phyloP scores from a whole-genome alignment of 495 filamentous ascomycete genomes.

The Penicillium fimorum region DNA sequence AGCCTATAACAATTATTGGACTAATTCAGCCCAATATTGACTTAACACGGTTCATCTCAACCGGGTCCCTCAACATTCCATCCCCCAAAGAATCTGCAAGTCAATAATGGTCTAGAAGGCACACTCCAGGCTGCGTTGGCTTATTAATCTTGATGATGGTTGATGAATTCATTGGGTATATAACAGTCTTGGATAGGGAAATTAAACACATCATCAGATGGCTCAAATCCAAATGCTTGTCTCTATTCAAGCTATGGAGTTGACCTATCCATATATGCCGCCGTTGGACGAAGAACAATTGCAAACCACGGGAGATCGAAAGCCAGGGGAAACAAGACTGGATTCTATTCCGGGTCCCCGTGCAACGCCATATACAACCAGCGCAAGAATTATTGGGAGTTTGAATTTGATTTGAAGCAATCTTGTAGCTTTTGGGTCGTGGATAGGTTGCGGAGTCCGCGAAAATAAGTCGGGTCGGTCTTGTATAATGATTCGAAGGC shows the following conservation, averaged over 20 bases:
- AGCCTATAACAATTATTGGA: not conserved
- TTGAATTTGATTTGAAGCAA: not conserved
- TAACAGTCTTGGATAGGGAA: slow-evolving; percentile 14
- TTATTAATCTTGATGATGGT: slow-evolving; percentile 2
- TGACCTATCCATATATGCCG: slow-evolving; percentile 1
- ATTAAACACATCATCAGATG: slow-evolving; percentile 7
- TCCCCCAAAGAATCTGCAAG: not conserved
- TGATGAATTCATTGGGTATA: slow-evolving; percentile 27
- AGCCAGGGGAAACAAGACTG: not conserved
- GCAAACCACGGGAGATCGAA: not conserved
- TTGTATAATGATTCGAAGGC: not conserved
- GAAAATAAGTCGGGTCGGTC: slow-evolving; percentile 4
- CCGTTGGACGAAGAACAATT: slow-evolving; percentile 1
- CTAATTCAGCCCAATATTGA: not conserved
- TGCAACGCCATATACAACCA: not conserved
- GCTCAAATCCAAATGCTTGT: not conserved
- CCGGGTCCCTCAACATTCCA: not conserved
- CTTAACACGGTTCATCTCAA: not conserved
- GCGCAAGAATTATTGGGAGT: not conserved
- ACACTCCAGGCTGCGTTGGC: not conserved
- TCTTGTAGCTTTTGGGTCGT: not conserved
- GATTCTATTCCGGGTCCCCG: not conserved
- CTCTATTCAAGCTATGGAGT: slow-evolving; percentile 12
- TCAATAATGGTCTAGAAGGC: not conserved
- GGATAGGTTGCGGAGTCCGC: not conserved